Base-by-base conservation (phyloP, 805 yeast species). In the Starmerella riodocensis region DNA sequence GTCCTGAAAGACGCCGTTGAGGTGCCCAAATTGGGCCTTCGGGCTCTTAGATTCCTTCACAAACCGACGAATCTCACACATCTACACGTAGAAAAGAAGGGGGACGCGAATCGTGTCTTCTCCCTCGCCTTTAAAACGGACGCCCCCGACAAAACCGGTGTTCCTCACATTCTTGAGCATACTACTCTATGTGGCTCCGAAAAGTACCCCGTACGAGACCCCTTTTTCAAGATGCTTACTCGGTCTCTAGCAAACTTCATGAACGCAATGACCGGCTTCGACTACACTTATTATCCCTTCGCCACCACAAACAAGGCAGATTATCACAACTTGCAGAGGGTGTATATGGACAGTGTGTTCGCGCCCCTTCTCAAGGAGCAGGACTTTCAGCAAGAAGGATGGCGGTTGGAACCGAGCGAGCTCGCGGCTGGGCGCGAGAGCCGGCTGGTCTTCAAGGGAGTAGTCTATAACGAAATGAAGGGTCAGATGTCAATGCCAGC, bases 231-330 rank as follows among this genome's bases (percentile, higher is more conserved):
- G 58, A 91, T 91, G 98, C 66, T 88, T 43, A 88, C 85, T 58
- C 64, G 96, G 47, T 84, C 96, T n/a, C 63, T 91, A 53, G 76
- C 95, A 25, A 91, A 84, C 57, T 91, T 85, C 60, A 91, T 91
- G 98, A 91, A 91, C 57, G 98, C 98, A 7, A 83, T 91, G 95
- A 91, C 98, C 0, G 98, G 94, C 18, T 86, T 81, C 51, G 97
- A 91, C 60, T 86, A 85, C 55, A 91, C 98, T 0, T 86, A 76
- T 59, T 91, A 81, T 53, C 98, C 98, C 4, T 91, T 91, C 65
- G 81, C 97, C 22, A 91, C 98, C 2, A 88, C 97, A 9, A 91
- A 91, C 59, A 57, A 60, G 31, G 72, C 71, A 39, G 98, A 91
- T 57, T 91, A 70, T 57, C 69, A 69, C 24, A 91, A 91, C 54